A percentile compares a stretch with the other conserved stretches of the same genome.
These are phyloP conservation scores for Inga leiocalycina DNA, from an alignment of 306 rosid genomes.

Conservation along the genomic window DNA sequence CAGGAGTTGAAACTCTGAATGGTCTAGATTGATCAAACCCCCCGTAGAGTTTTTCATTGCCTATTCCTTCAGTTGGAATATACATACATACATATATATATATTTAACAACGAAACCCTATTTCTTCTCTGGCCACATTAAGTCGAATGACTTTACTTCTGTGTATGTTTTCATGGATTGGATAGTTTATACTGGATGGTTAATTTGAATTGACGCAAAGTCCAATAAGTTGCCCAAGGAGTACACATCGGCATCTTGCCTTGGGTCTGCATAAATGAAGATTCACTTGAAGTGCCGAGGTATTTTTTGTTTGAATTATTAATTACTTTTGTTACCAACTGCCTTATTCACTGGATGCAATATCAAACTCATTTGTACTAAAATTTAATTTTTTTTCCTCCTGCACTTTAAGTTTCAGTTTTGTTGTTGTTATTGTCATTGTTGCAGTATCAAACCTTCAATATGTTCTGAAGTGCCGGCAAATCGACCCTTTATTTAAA, in stretches of 20 bases:
- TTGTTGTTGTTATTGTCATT: background rate
- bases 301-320: slow-evolving; percentile 17
- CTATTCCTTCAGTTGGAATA: too few relatives aligned
- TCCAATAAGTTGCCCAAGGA: background rate
- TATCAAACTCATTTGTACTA: background rate
- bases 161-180: background rate
- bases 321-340: background rate
- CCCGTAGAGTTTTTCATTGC: too few relatives aligned
- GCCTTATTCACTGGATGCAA: slow-evolving; percentile 8
- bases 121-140: too few relatives aligned
- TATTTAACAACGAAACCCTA: too few relatives aligned
- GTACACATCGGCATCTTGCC: slow-evolving; percentile 2
- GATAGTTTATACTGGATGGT: background rate
- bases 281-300: slow-evolving; percentile 56
- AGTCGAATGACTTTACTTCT: too few relatives aligned
- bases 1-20: too few relatives aligned
- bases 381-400: background rate
- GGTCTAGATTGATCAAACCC: too few relatives aligned
- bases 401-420: background rate
- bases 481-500: slow-evolving; percentile 31
- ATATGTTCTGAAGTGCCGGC: slow-evolving; percentile 40
- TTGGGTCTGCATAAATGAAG: slow-evolving; percentile 50
- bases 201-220: background rate
- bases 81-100: too few relatives aligned
- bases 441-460: slow-evolving; percentile 52